A percentile compares a stretch with the other conserved stretches of the same genome.
phyloP scores from a whole-genome alignment of 306 rosid genomes.

The Vigna nakashimae region DNA sequence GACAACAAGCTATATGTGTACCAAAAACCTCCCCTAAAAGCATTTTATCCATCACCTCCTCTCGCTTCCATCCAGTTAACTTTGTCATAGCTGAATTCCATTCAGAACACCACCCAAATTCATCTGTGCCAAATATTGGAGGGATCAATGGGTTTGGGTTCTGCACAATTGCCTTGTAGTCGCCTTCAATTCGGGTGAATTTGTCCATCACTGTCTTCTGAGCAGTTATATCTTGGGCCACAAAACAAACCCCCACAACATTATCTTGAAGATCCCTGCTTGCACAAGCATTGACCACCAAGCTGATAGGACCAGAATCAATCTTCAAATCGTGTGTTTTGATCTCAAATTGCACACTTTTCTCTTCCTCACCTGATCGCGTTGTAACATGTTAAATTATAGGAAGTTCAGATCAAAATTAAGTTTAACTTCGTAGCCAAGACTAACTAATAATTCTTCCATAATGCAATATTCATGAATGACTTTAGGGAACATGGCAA shows the following conservation, averaged over 20 bases:
- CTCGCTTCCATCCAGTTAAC: slow-evolving; percentile 80
- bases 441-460: background rate
- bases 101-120: slow-evolving; percentile 93
- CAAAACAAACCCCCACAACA: slow-evolving; percentile 89
- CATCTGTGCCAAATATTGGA: slow-evolving; percentile 85
- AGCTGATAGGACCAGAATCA: slow-evolving; percentile 72
- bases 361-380: slow-evolving; percentile 78
- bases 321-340: slow-evolving; percentile 65
- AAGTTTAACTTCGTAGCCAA: slow-evolving; percentile 2
- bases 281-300: slow-evolving; percentile 89
- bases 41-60: slow-evolving; percentile 78
- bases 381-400: slow-evolving; percentile 31
- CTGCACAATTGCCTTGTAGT: slow-evolving; percentile 85
- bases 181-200: slow-evolving; percentile 87
- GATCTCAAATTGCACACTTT: slow-evolving; percentile 80
- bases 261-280: slow-evolving; percentile 71
- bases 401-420: background rate
- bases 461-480: slow-evolving; percentile 19
- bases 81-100: slow-evolving; percentile 88
- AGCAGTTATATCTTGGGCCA: slow-evolving; percentile 85
- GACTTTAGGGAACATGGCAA: slow-evolving; percentile 18
- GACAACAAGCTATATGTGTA: slow-evolving; percentile 62
- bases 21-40: slow-evolving; percentile 88
- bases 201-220: slow-evolving; percentile 88
- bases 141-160: slow-evolving; percentile 82